Evolutionary conservation across 257 asterid genomes (phyloP), one percentile per base, ranked within the genome.

Genomic region (Forsythia suspensa): DNA sequence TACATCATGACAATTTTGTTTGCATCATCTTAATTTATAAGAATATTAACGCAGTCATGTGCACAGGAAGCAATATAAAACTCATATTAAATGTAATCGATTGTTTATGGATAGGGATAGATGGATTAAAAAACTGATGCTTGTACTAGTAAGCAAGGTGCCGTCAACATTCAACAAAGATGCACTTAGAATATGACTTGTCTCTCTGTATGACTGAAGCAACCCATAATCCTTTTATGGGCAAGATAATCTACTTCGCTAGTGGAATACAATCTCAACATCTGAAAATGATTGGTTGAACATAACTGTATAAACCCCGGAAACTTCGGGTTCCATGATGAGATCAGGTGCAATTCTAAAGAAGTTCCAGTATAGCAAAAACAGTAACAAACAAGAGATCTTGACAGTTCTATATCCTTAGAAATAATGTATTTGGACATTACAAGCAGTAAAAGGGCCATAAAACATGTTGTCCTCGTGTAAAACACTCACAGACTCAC

Each of bases 391-490:
- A 16, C 78, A 71, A 0, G 52, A 24, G 41, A 55, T 67, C 21
- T 72, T 29, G 67, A 79, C 43, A 70, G 40, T 71, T 76, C 38
- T 46, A 61, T 38, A 46, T 40, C 8, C 18, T 73, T 76, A 51
- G 38, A 77, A 77, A 76, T 10, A 43, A 43, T 61, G 65, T 73
- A 51, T 43, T 73, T 41, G 48, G 55, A 15, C 8, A 48, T 37
- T 71, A 18, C 48, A 76, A 29, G n/a, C 37, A 46, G 70, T 37
- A 24, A 76, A 70, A 71, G 68, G 70, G 20, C 40, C 16, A 76
- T 34, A 48, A 63, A 76, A 71, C 20, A 73, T 57, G 24, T 11
- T 57, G 24, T 16, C 67, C 51, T 65, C 70, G 65, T 42, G 38
- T 21, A 61, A 71, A 80, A 74, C 51, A 57, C 65, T 11, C 70